Conservation (phyloP, 208 protist species). For the Trichomonas vaginalis region DNA sequence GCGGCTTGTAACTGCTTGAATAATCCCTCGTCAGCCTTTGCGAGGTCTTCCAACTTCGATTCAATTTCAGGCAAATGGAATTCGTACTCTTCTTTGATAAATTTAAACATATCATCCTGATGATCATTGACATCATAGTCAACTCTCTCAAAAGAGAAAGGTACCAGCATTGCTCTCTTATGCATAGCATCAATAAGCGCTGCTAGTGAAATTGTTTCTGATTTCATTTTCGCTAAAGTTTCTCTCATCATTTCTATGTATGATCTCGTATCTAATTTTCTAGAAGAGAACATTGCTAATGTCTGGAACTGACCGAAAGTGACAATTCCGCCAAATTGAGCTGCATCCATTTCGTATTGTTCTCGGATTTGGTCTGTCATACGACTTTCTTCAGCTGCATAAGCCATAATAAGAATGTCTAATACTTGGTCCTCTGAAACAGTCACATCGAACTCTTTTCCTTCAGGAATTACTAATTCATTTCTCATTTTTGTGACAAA, state of each 20-base stretch:
- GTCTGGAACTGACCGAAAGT: conserved; percentile 4
- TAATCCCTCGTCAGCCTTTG: background rate
- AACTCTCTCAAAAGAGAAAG: background rate
- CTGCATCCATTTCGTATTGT: background rate
- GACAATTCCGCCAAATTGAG: background rate
- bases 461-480: background rate
- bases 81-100: background rate
- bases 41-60: background rate
- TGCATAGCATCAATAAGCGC: background rate
- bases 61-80: background rate
- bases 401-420: background rate
- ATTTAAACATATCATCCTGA: background rate
- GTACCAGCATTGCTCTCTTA: background rate
- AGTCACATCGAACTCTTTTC: background rate
- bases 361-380: background rate
- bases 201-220: background rate
- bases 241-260: background rate
- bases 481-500: background rate
- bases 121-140: background rate
- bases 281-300: background rate
- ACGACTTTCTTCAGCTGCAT: background rate
- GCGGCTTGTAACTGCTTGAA: background rate
- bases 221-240: background rate
- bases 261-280: background rate
- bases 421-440: background rate